phyloP scores from a whole-genome alignment of 208 protist species.

The Strigomonas galati region DNA sequence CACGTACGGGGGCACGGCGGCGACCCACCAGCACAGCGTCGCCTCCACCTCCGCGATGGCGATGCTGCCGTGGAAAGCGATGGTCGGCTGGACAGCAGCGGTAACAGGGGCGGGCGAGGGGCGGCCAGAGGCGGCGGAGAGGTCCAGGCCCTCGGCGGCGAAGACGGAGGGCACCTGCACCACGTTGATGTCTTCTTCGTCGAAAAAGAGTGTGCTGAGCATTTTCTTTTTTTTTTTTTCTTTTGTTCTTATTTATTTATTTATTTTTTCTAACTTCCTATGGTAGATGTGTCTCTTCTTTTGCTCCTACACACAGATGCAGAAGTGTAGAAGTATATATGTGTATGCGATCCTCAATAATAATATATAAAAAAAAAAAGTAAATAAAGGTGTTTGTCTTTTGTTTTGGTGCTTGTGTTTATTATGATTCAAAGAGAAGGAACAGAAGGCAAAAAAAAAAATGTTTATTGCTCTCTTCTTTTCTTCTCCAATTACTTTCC shows the following conservation, averaged over 20 bases:
- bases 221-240: slow-evolving; percentile 22
- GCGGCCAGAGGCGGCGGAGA: not conserved
- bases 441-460: not conserved
- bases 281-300: no score
- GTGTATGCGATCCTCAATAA: not conserved
- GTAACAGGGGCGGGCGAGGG: not conserved
- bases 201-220: slow-evolving; percentile 79
- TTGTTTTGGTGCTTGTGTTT: not conserved
- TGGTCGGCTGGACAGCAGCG: slow-evolving; percentile 21
- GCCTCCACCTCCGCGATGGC: slow-evolving; percentile 51
- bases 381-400: not conserved
- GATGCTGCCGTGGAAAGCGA: slow-evolving; percentile 49
- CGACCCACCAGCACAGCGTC: slow-evolving; percentile 72
- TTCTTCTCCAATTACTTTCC: not conserved
- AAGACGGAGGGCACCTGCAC: not conserved
- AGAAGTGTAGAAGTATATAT: no score
- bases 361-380: slow-evolving; percentile 1
- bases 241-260: not conserved
- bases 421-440: not conserved
- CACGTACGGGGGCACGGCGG: slow-evolving; percentile 21
- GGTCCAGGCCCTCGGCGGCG: not conserved
- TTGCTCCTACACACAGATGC: no score
- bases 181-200: slow-evolving; percentile 14
- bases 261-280: no score
- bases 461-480: not conserved